Base-by-base conservation (phyloP, 306 rosid genomes). In the Vigna mungo region DNA sequence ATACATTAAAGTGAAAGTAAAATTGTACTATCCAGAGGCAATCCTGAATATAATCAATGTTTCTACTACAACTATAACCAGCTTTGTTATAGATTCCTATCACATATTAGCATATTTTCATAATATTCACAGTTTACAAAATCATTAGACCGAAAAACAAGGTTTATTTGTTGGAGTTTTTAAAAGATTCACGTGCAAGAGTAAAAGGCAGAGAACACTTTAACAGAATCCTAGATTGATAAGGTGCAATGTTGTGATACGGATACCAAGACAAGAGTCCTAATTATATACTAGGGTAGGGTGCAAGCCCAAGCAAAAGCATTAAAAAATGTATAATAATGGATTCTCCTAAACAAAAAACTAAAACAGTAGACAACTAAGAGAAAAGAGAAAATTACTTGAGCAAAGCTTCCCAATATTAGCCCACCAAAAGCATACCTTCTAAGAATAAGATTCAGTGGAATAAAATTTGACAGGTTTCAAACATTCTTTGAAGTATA, bases 391-490 rank as follows among this genome's bases (percentile, higher is more conserved):
- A 62, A 32, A 61, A 61, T 20, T 61, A 16, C 9, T 62, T 36
- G 47, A 67, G 14, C 20, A 67, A 41, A 67, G 20, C 72, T 43
- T 43, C 20, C 72, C 13, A 41, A 41, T 41, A 39, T 39, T 9
- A 41, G 13, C 46, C 4, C 46, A 41, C 13, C 12, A 52, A 77
- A 43, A 54, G 4, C 9, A 12, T 78, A 71, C 78, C 78, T 51
- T 51, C 25, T 17, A 36, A 16, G 72, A 51, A 71, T 14, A 15
- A 71, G 37, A 4, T 25, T 71, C 74, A 71, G 63, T 41, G 56
- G 60, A 81, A 66, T 66, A 36, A 9, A 58, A 81, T 54, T 74
- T 37, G 55, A 81, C 80, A 67, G 62, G 48, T 74, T 59, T 34
- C 36, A 48, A 71, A 67, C 21, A 34, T 49, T 66, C 46, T 67